Percentiles rank a stretch among this genome's conserved stretches.
phyloP scores from a whole-genome alignment of 306 rosid genomes.

The Trifolium pratense region DNA sequence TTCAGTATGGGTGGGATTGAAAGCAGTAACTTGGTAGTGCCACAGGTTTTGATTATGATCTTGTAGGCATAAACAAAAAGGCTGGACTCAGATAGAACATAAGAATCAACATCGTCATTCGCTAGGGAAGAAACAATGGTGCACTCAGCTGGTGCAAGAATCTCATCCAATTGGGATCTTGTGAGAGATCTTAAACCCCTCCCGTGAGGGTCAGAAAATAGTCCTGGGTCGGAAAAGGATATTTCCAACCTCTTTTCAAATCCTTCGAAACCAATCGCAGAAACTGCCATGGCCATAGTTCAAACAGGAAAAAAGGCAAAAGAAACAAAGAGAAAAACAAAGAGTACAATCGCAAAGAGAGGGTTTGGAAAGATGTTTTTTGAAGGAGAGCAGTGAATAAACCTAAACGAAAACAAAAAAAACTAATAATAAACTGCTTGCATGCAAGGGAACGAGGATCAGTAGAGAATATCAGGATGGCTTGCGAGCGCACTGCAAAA shows the following conservation, averaged over 20 bases:
- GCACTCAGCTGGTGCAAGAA: slow-evolving; percentile 70
- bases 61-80: slow-evolving; percentile 64
- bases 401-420: slow-evolving; percentile 34
- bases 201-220: slow-evolving; percentile 67
- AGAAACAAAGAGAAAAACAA: slow-evolving; percentile 28
- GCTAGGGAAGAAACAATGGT: slow-evolving; percentile 66
- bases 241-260: slow-evolving; percentile 74
- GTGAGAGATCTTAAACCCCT: slow-evolving; percentile 62
- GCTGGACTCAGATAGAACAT: slow-evolving; percentile 77
- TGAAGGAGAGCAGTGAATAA: slow-evolving; percentile 52
- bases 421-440: slow-evolving; percentile 29
- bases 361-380: slow-evolving; percentile 51
- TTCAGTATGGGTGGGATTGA: slow-evolving; percentile 63
- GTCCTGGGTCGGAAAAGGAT: slow-evolving; percentile 55
- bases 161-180: slow-evolving; percentile 61
- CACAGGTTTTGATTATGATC: slow-evolving; percentile 74
- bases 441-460: slow-evolving; percentile 27
- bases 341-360: slow-evolving; percentile 47
- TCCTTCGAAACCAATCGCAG: slow-evolving; percentile 79
- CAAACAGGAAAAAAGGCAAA: slow-evolving; percentile 1
- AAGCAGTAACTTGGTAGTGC: slow-evolving; percentile 68
- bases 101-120: slow-evolving; percentile 63
- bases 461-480: slow-evolving; percentile 66
- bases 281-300: slow-evolving; percentile 50
- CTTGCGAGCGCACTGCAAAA: slow-evolving; percentile 85